These are phyloP conservation scores for Papiliotrema fonsecae DNA, from an alignment of 1,284 basidiomycete species.

Conservation along the genomic window DNA sequence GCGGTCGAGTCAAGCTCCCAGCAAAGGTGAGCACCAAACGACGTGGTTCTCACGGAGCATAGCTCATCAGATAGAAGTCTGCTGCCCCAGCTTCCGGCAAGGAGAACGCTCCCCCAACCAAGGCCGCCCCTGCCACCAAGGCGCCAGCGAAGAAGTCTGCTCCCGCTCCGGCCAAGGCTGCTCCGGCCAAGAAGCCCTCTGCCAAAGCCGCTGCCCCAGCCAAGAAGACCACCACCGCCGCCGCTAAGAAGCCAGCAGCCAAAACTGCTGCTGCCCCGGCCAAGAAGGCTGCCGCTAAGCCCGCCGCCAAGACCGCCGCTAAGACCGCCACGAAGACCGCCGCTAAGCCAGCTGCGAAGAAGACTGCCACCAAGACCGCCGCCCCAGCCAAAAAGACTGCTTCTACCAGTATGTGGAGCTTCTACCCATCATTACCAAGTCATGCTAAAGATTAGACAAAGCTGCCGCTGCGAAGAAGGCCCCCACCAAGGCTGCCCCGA, in stretches of 20 bases:
- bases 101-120: slow-evolving; percentile 1
- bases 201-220: slow-evolving; percentile 32
- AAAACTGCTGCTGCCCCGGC: slow-evolving; percentile 27
- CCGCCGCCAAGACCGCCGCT: slow-evolving; percentile 50
- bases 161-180: slow-evolving; percentile 25
- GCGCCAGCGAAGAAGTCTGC: slow-evolving; percentile 50
- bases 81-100: slow-evolving; percentile 2
- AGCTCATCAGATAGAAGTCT: slow-evolving; percentile 2
- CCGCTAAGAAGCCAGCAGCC: slow-evolving; percentile 43
- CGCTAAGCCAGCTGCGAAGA: slow-evolving; percentile 18
- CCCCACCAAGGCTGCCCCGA: slow-evolving; percentile 49
- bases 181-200: slow-evolving; percentile 21
- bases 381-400: slow-evolving; percentile 29
- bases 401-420: slow-evolving; percentile 7
- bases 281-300: slow-evolving; percentile 22
- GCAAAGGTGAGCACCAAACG: slow-evolving; percentile 48
- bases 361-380: slow-evolving; percentile 15
- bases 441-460: slow-evolving; percentile 9
- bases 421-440: neutral
- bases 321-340: slow-evolving; percentile 24
- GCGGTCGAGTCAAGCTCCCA: slow-evolving; percentile 74
- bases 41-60: neutral
- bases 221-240: slow-evolving; percentile 49
- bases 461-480: slow-evolving; percentile 46
- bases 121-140: slow-evolving; percentile 50